phyloP scores from a whole-genome alignment of 495 filamentous ascomycete genomes.

The Diplogelasinospora grovesii region DNA sequence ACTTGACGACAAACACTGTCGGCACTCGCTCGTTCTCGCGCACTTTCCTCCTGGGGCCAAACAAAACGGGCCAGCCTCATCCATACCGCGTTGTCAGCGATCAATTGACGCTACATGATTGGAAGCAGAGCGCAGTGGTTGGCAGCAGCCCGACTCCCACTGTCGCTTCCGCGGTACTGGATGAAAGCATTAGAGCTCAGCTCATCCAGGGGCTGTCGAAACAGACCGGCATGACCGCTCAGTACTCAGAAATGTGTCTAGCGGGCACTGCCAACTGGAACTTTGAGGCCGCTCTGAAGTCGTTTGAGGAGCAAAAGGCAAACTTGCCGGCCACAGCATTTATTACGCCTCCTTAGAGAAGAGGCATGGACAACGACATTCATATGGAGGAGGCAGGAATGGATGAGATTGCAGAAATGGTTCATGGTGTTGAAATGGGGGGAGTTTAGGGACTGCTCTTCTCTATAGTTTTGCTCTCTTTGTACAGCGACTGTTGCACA shows the following conservation, averaged over 20 bases:
- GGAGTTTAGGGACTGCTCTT: no score
- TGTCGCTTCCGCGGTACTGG: constrained; percentile 1
- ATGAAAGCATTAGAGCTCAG: constrained; percentile 49
- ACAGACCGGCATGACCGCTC: constrained; percentile 63
- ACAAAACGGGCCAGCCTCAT: constrained; percentile 41
- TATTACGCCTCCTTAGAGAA: constrained; percentile 8
- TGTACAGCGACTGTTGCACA: no score
- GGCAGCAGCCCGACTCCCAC: background rate
- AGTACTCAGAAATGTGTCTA: constrained; percentile 67
- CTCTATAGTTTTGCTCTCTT: no score
- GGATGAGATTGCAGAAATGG: no score
- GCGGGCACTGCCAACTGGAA: constrained; percentile 61
- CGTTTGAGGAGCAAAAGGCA: constrained; percentile 55
- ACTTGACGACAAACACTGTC: constrained; percentile 42
- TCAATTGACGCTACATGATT: constrained; percentile 58
- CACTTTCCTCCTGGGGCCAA: constrained; percentile 76
- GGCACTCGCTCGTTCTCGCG: constrained; percentile 74
- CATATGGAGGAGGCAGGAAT: no score
- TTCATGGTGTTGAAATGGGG: no score
- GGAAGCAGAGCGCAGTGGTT: constrained; percentile 20
- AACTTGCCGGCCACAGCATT: constrained; percentile 36
- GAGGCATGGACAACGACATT: no score
- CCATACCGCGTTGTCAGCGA: constrained; percentile 72
- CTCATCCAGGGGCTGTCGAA: constrained; percentile 59
- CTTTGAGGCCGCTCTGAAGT: constrained; percentile 56